Evolutionary conservation across 1,284 basidiomycete genomes (phyloP).

Genomic region (Fomitopsis pinicola): DNA sequence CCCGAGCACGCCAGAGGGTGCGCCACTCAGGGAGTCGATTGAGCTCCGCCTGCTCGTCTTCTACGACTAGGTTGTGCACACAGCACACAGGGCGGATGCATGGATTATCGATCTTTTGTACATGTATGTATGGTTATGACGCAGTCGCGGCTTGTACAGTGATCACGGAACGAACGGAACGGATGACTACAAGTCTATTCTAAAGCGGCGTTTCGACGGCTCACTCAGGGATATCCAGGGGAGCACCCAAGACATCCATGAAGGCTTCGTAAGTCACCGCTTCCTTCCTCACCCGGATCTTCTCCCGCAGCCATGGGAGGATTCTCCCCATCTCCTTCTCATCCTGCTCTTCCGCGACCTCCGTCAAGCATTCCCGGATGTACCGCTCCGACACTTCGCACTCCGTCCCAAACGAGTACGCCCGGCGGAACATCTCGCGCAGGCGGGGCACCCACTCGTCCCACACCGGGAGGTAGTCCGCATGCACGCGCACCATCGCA

Average conservation of each 20-base stretch:
- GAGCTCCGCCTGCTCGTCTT: slow-evolving; percentile 56
- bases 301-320: background rate
- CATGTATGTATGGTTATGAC: background rate
- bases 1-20: slow-evolving; percentile 43
- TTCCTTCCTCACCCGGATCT: background rate
- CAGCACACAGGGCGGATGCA: too few relatives aligned
- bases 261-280: background rate
- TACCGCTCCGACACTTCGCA: background rate
- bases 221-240: background rate
- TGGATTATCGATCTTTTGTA: background rate
- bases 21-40: slow-evolving; percentile 50
- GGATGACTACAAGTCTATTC: background rate
- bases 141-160: background rate
- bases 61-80: slow-evolving; percentile 35
- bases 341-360: background rate
- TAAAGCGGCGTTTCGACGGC: background rate
- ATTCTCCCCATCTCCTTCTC: background rate
- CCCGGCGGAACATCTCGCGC: background rate
- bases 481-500: background rate
- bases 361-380: background rate
- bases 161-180: background rate
- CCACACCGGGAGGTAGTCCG: background rate
- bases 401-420: background rate
- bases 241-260: background rate
- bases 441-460: background rate